Conservation (phyloP, 192 early-diverging fungal genomes). For the Pecoramyces ruminantium region DNA sequence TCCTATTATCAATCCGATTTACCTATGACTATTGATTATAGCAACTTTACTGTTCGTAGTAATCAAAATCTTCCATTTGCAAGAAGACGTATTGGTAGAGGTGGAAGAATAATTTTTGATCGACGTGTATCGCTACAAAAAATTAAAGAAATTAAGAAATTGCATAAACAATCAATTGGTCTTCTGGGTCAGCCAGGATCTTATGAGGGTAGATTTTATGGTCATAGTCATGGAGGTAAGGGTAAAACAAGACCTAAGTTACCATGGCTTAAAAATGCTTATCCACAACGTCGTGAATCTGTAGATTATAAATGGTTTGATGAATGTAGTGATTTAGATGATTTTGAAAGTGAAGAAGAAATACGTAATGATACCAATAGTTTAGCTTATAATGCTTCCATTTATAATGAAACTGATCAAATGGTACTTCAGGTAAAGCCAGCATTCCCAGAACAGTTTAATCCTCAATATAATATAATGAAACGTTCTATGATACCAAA, state of each 20-base stretch:
- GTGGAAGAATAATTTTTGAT: conserved; percentile 61
- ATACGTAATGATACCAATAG: background rate
- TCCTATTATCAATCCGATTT: conserved; percentile 2
- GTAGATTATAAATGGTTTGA: background rate
- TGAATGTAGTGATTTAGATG: background rate
- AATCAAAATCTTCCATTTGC: conserved; percentile 11
- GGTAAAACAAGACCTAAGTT: background rate
- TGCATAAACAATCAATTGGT: background rate
- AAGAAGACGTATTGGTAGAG: conserved; percentile 52
- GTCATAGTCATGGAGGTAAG: background rate
- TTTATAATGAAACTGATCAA: background rate
- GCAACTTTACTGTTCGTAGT: conserved; percentile 4
- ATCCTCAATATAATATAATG: background rate
- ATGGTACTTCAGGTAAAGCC: background rate
- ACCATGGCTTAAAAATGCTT: background rate
- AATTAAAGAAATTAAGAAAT: background rate
- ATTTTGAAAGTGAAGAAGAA: background rate
- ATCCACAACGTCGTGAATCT: background rate
- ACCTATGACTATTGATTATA: background rate
- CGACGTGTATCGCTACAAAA: conserved; percentile 12
- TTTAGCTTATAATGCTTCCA: background rate
- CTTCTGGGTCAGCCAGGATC: background rate
- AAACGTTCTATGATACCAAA: background rate
- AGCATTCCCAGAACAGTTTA: background rate
- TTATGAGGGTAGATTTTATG: background rate